Evolutionary conservation across 805 yeast species (phyloP), one percentile per base, ranked within the genome.

Genomic region (Pichia pseudocactophila): DNA sequence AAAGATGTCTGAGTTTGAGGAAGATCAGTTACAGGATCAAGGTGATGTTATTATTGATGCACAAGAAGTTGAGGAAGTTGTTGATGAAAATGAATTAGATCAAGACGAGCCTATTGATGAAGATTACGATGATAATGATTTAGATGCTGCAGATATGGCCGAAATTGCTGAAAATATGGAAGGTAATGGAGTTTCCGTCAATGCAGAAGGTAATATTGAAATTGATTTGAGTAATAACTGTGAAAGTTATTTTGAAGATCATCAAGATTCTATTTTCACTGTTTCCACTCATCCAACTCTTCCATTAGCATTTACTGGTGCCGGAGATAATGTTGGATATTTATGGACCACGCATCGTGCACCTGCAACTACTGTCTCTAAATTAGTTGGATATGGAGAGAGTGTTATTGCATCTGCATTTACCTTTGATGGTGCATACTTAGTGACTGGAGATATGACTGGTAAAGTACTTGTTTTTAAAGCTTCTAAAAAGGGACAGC

Each of bases 361-460:
- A 46, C 95, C 96, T 27, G 86, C 96, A 10, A 76, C 80, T 48
- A 70, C 83, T 44, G 89, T 87, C 2, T 79, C 83, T 32, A 79
- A 83, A 53, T 66, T 92, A 45, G 67, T 68, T 40, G 95, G 90
- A 17, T 95, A 86, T 63, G 80, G 80, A 33, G 99, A 92, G 61
- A 82, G 95, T 27, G 92, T 92, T 3, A 74, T 87, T 40, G 70
- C 86, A 7, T 89, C 92, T 40, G 87, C 80, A 0, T 92, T 92
- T 63, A 79, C 95, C 1, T 63, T 69, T 30, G 92, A 86, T 55
- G 99, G 97, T 20, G 71, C 76, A 36, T 88, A 69, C 55, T 68
- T 85, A 34, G 71, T 92, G 11, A 82, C 96, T 6, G 97, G 90
- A 32, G 99, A 94, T 63, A 92, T 92, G 99, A 79, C 79, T 42